phyloP scores from a whole-genome alignment of 1,139 yeast genomes.

The Yamadazyma pseudoaaseri region DNA sequence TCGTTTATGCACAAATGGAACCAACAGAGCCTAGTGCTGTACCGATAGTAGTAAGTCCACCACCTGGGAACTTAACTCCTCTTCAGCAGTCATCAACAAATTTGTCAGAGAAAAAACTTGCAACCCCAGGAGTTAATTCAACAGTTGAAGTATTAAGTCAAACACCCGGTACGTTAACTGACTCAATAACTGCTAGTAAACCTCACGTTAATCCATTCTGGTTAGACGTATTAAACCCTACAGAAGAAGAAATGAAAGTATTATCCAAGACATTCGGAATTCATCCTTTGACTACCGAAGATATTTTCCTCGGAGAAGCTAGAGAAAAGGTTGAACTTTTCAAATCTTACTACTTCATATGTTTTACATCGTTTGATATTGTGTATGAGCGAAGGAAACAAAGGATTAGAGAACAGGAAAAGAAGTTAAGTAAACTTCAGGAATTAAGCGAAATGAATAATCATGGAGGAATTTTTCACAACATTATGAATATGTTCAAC shows the following conservation, averaged over 20 bases:
- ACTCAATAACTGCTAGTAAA: slow-evolving; percentile 4
- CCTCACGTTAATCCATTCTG: slow-evolving; percentile 59
- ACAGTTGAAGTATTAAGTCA: slow-evolving; percentile 6
- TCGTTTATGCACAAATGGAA: background rate
- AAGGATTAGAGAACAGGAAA: slow-evolving; percentile 43
- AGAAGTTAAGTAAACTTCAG: slow-evolving; percentile 38
- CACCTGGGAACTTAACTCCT: background rate
- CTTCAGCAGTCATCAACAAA: background rate
- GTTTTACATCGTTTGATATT: slow-evolving; percentile 90
- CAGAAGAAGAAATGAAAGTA: slow-evolving; percentile 96
- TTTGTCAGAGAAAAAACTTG: background rate
- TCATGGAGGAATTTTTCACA: slow-evolving; percentile 10
- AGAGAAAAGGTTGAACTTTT: slow-evolving; percentile 94
- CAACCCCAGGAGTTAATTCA: slow-evolving; percentile 1
- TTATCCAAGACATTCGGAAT: slow-evolving; percentile 88
- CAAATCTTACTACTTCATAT: slow-evolving; percentile 84
- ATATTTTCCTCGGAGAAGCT: slow-evolving; percentile 89
- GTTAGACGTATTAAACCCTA: slow-evolving; percentile 90
- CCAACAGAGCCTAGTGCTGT: background rate
- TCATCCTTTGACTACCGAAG: slow-evolving; percentile 95
- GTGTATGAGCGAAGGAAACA: slow-evolving; percentile 67
- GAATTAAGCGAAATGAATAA: slow-evolving; percentile 32
- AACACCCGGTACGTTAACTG: slow-evolving; percentile 13
- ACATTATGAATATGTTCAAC: slow-evolving; percentile 12
- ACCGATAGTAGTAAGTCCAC: background rate